Percentiles rank a stretch among this genome's conserved stretches.
Evolutionary conservation across 148 eudicot genomes (phyloP).

Genomic region (Euryodendron excelsum): DNA sequence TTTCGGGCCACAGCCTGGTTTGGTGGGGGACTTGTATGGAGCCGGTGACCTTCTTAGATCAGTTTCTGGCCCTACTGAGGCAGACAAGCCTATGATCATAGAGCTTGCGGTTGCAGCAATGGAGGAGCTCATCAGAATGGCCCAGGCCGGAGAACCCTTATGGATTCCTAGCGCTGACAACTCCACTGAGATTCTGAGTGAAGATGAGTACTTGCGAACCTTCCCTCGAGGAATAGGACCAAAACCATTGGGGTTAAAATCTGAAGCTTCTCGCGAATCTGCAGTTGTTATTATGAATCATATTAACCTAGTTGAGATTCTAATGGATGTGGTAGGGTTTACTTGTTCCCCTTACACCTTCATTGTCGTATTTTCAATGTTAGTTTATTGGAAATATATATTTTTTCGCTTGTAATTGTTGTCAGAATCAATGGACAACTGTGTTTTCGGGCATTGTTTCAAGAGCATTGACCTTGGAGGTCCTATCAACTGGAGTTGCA

Average conservation of each 20-base stretch:
- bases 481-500: conserved; percentile 80
- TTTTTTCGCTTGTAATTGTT: not conserved
- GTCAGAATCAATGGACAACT: conserved; percentile 70
- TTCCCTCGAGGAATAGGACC: conserved; percentile 93
- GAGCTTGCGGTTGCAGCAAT: conserved; percentile 95
- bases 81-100: conserved; percentile 82
- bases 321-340: conserved; percentile 84
- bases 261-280: conserved; percentile 86
- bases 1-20: conserved; percentile 47
- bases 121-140: conserved; percentile 68
- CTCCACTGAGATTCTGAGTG: conserved; percentile 45
- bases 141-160: conserved; percentile 59
- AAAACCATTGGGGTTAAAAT: conserved; percentile 63
- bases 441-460: conserved; percentile 65
- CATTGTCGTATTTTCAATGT: not conserved
- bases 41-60: conserved; percentile 68
- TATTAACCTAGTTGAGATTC: conserved; percentile 76
- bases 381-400: not conserved
- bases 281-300: conserved; percentile 92
- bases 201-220: conserved; percentile 71
- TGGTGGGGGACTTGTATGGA: conserved; percentile 75
- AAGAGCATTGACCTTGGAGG: conserved; percentile 70
- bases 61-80: conserved; percentile 68
- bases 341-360: not conserved
- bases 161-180: conserved; percentile 55